Conservation (phyloP, 345 rosid species). For the Bruguiera parviflora region DNA sequence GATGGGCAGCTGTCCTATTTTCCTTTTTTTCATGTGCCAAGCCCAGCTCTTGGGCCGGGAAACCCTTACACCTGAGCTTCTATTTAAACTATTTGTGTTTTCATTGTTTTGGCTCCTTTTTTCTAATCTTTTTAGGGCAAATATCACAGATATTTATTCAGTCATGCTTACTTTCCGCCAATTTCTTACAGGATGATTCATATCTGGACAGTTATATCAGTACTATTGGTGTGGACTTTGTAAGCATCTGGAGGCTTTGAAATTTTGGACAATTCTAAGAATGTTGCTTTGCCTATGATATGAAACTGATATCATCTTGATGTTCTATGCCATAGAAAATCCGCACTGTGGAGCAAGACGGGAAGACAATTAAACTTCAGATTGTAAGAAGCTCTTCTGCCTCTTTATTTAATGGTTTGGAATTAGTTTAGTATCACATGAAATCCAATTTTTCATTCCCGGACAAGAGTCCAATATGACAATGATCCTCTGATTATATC, state of each 20-base stretch:
- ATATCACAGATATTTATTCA: neutral
- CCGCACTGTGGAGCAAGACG: conserved; percentile 90
- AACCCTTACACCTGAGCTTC: neutral
- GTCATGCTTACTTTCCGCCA: neutral
- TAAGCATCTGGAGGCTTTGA: conserved; percentile 30
- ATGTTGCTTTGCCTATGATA: neutral
- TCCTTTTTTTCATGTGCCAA: too few species aligned
- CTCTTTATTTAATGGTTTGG: neutral
- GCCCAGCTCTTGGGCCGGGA: too few species aligned
- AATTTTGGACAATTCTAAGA: neutral
- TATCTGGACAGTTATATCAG: conserved; percentile 93
- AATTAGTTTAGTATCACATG: neutral
- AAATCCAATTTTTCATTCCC: neutral
- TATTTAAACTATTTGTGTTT: neutral
- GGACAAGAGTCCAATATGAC: neutral
- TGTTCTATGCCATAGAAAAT: conserved; percentile 50
- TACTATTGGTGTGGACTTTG: conserved; percentile 92
- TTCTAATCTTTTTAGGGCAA: neutral
- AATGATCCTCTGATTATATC: neutral
- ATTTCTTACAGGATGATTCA: conserved; percentile 67
- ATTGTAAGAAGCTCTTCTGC: conserved; percentile 40
- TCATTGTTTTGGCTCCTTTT: neutral
- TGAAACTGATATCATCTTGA: neutral
- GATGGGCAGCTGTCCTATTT: too few species aligned
- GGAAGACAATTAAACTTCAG: conserved; percentile 82